Evolutionary conservation across 1,284 basidiomycete species (phyloP).

Genomic region (Fomitiporia mediterranea): DNA sequence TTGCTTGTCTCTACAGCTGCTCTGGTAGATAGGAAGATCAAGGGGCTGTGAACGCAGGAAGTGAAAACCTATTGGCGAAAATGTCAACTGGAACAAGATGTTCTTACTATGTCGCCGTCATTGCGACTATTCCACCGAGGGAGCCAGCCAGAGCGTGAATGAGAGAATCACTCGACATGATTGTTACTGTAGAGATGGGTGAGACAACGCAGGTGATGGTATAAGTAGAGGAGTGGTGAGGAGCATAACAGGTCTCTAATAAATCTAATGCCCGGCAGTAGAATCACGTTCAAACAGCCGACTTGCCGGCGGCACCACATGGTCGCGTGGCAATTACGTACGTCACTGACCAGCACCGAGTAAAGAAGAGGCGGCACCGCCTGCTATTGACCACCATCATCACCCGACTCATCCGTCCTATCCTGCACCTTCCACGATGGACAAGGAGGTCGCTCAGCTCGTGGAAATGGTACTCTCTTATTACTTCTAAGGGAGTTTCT

Average conservation of each 20-base stretch:
- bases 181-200: not conserved
- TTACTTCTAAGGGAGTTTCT: too few relatives aligned
- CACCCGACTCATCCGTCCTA: not conserved
- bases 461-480: constrained; percentile 21
- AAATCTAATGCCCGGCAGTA: not conserved
- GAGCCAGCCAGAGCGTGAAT: constrained; percentile 91
- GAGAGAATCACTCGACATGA: constrained; percentile 72
- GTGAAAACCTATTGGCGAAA: constrained; percentile 20
- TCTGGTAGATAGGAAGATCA: constrained; percentile 89
- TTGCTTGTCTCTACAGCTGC: constrained; percentile 88
- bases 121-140: constrained; percentile 86
- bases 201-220: not conserved
- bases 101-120: constrained; percentile 79
- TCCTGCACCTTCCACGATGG: constrained; percentile 6
- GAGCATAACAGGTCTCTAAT: not conserved
- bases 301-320: not conserved
- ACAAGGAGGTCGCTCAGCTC: constrained; percentile 21
- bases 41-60: constrained; percentile 53
- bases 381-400: constrained; percentile 4
- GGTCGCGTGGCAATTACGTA: constrained; percentile 1
- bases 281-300: not conserved
- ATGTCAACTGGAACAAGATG: too few relatives aligned
- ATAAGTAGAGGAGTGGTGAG: not conserved
- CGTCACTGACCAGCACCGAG: not conserved
- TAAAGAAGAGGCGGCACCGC: not conserved